Conservation (phyloP, 805 yeast genomes). For the Priceomyces melissophilus region DNA sequence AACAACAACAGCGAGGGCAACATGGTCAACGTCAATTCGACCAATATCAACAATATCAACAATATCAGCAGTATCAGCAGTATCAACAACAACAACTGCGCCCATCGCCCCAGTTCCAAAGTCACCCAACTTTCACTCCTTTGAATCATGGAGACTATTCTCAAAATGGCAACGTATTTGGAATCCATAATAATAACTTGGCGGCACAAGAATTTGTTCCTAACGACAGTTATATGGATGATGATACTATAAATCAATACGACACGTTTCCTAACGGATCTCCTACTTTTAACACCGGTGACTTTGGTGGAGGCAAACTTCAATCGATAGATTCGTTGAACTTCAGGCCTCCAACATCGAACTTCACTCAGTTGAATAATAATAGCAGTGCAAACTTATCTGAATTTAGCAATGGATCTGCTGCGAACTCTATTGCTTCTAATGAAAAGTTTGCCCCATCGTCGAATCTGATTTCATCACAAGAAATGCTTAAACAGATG, state of each 20-base stretch:
- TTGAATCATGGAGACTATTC: not conserved
- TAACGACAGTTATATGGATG: conserved; percentile 40
- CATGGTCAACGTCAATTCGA: conserved; percentile 10
- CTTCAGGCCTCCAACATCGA: conserved; percentile 36
- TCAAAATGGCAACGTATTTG: conserved; percentile 1
- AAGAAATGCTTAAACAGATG: conserved; percentile 4
- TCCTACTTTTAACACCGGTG: conserved; percentile 16
- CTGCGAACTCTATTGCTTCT: conserved; percentile 15
- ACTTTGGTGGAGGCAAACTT: conserved; percentile 18
- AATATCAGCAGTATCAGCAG: conserved; percentile 16
- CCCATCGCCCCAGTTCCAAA: conserved; percentile 6
- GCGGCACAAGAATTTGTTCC: conserved; percentile 1
- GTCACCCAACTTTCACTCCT: not conserved
- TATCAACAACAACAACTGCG: conserved; percentile 12
- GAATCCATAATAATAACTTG: not conserved
- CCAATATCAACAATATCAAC: conserved; percentile 11
- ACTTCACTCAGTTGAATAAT: conserved; percentile 38
- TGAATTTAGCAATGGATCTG: conserved; percentile 26
- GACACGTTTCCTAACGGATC: conserved; percentile 18
- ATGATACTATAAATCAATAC: conserved; percentile 26
- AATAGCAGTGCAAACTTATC: conserved; percentile 38
- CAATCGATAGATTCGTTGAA: conserved; percentile 36
- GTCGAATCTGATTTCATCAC: conserved; percentile 7
- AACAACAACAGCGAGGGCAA: conserved; percentile 14
- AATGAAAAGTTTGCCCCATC: conserved; percentile 3